Conservation (phyloP, 106 monocot species). For the Acorus calamus region DNA sequence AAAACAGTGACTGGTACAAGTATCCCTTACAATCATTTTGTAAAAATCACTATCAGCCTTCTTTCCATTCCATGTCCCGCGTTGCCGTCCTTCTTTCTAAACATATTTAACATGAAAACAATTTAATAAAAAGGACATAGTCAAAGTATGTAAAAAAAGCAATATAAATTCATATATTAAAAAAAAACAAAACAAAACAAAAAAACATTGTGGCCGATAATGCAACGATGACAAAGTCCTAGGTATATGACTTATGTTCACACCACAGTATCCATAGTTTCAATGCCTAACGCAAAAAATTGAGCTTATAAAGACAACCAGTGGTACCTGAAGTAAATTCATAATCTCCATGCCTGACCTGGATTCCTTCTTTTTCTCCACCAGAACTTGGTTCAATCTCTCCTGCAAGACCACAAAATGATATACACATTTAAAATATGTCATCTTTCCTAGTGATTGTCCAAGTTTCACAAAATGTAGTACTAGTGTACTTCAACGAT, state of each 20-base stretch:
- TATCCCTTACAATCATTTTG: constrained; percentile 85
- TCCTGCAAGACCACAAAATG: constrained; percentile 38
- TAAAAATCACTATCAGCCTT: constrained; percentile 93
- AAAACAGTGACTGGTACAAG: not conserved
- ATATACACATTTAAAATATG: not conserved
- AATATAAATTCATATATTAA: not conserved
- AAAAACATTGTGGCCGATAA: not conserved
- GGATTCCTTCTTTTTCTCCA: constrained; percentile 99
- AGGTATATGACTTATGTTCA: too few relatives aligned
- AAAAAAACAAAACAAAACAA: too few relatives aligned
- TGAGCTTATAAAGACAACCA: not conserved
- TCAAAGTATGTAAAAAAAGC: not conserved
- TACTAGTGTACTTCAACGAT: too few relatives aligned
- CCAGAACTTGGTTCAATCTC: constrained; percentile 89
- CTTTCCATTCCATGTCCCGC: constrained; percentile 98
- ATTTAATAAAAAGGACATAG: constrained; percentile 1
- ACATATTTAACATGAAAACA: constrained; percentile 5
- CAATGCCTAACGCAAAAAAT: not conserved
- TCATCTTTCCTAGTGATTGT: not conserved
- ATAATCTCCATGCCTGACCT: constrained; percentile 96
- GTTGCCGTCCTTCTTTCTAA: constrained; percentile 99
- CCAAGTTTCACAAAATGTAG: not conserved
- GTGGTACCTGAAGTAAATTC: constrained; percentile 89
- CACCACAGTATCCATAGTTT: too few relatives aligned
- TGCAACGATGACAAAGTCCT: too few relatives aligned